Conservation (phyloP, 1,284 basidiomycete genomes). For the Ustilago hordei region DNA sequence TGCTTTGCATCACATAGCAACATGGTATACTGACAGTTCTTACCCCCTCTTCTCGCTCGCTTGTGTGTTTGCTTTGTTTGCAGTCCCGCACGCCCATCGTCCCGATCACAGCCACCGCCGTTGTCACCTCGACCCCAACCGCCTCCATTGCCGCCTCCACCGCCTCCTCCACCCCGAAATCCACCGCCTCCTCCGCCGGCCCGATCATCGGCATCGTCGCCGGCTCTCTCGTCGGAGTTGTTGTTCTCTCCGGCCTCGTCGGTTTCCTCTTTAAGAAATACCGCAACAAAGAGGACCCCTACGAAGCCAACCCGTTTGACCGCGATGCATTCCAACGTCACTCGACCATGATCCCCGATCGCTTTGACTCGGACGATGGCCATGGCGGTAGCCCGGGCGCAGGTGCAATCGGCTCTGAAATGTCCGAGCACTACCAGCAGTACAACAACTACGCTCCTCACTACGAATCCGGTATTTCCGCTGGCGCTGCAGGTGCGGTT, state of each 20-base stretch:
- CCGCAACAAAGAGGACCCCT: slow-evolving; percentile 62
- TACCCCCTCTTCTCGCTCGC: neutral
- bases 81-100: slow-evolving; percentile 31
- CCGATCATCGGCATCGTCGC: slow-evolving; percentile 70
- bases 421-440: slow-evolving; percentile 57
- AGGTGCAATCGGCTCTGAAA: slow-evolving; percentile 37
- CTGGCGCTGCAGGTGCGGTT: slow-evolving; percentile 49
- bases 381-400: slow-evolving; percentile 22
- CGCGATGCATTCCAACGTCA: slow-evolving; percentile 67
- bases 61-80: neutral
- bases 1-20: neutral
- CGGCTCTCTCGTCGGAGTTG: slow-evolving; percentile 67
- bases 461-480: slow-evolving; percentile 46
- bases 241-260: slow-evolving; percentile 65
- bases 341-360: slow-evolving; percentile 67
- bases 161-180: slow-evolving; percentile 36
- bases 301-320: slow-evolving; percentile 68
- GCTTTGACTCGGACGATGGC: slow-evolving; percentile 62
- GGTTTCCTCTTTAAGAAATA: slow-evolving; percentile 68
- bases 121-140: slow-evolving; percentile 50
- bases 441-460: slow-evolving; percentile 46
- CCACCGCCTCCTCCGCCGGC: slow-evolving; percentile 52
- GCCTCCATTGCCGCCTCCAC: slow-evolving; percentile 17
- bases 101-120: slow-evolving; percentile 43
- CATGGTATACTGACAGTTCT: slow-evolving; percentile 17